Percentiles rank a stretch among this genome's conserved stretches.
phyloP scores from a whole-genome alignment of 2,329 filamentous ascomycete species.

The Fusarium paranaense region DNA sequence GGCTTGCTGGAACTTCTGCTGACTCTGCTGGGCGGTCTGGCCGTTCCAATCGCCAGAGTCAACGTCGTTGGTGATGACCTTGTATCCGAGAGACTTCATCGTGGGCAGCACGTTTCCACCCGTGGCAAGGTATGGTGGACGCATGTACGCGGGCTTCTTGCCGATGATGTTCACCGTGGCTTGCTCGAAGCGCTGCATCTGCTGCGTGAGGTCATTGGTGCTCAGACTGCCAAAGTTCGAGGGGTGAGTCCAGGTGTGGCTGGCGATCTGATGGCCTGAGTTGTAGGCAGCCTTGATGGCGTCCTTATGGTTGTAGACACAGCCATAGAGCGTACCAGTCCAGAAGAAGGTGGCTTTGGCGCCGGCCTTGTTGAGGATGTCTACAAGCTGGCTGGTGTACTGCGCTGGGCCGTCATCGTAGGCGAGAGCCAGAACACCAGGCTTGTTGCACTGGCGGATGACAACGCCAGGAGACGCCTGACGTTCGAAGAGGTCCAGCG shows the following conservation, averaged over 20 bases:
- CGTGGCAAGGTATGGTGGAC: constrained; percentile 62
- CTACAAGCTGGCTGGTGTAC: constrained; percentile 62
- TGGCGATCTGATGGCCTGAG: constrained; percentile 65
- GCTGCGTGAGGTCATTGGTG: constrained; percentile 53
- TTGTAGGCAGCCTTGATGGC: constrained; percentile 66
- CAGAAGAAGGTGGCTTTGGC: constrained; percentile 67
- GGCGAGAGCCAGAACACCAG: constrained; percentile 61
- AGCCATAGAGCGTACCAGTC: constrained; percentile 63
- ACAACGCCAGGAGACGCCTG: constrained; percentile 56
- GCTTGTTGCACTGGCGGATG: constrained; percentile 57
- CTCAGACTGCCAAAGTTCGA: constrained; percentile 55
- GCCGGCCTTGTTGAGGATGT: constrained; percentile 59
- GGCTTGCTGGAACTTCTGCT: constrained; percentile 62
- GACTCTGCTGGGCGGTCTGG: constrained; percentile 60
- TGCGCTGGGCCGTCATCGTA: constrained; percentile 66
- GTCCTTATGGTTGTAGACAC: constrained; percentile 61
- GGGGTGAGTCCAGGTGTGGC: constrained; percentile 65
- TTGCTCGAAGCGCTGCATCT: constrained; percentile 64
- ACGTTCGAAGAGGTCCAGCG: constrained; percentile 54
- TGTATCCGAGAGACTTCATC: constrained; percentile 64
- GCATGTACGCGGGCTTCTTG: constrained; percentile 62
- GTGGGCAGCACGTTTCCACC: constrained; percentile 56
- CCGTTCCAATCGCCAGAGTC: constrained; percentile 73
- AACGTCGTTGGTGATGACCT: constrained; percentile 70
- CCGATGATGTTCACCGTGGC: constrained; percentile 63